These are phyloP conservation scores for Recurvomyces mirabilis DNA, from an alignment of 495 filamentous ascomycete species.

Conservation along the genomic window DNA sequence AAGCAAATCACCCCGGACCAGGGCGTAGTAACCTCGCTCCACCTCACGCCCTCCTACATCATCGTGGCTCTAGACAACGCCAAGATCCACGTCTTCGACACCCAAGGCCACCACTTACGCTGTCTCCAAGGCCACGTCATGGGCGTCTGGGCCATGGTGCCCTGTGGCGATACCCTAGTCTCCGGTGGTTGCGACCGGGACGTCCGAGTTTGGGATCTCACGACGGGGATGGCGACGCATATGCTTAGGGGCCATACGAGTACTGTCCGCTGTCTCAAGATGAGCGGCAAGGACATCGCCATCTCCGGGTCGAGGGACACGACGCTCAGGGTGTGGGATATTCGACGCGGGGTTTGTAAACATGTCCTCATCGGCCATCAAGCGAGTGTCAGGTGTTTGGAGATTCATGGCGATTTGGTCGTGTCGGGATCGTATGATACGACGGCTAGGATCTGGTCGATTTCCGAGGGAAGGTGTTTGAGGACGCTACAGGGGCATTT, in stretches of 20 bases:
- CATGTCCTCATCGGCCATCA: conserved; percentile 94
- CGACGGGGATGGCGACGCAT: conserved; percentile 60
- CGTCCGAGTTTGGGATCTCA: conserved; percentile 95
- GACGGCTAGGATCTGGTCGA: conserved; percentile 93
- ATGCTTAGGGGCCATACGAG: conserved; percentile 88
- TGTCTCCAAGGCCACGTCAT: conserved; percentile 92
- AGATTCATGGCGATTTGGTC: conserved; percentile 88
- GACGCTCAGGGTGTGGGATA: conserved; percentile 89
- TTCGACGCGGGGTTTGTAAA: conserved; percentile 70
- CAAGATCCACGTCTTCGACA: conserved; percentile 95
- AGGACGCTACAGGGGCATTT: conserved; percentile 89
- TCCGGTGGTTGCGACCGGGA: conserved; percentile 95
- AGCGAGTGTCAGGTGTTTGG: conserved; percentile 89
- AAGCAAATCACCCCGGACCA: conserved; percentile 88
- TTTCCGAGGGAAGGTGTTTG: conserved; percentile 81
- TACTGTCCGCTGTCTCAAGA: conserved; percentile 93
- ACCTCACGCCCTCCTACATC: conserved; percentile 90
- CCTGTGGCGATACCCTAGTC: conserved; percentile 89
- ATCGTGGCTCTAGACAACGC: conserved; percentile 96
- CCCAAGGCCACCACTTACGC: conserved; percentile 73
- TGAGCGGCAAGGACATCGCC: conserved; percentile 84
- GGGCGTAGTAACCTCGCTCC: conserved; percentile 89
- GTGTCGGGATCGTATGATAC: conserved; percentile 97
- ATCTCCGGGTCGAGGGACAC: conserved; percentile 96
- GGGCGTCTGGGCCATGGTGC: conserved; percentile 99